Evolutionary conservation across 169 alveolate genomes (phyloP), one percentile per base, ranked within the genome.

Genomic region (Cryptosporidium sp.): DNA sequence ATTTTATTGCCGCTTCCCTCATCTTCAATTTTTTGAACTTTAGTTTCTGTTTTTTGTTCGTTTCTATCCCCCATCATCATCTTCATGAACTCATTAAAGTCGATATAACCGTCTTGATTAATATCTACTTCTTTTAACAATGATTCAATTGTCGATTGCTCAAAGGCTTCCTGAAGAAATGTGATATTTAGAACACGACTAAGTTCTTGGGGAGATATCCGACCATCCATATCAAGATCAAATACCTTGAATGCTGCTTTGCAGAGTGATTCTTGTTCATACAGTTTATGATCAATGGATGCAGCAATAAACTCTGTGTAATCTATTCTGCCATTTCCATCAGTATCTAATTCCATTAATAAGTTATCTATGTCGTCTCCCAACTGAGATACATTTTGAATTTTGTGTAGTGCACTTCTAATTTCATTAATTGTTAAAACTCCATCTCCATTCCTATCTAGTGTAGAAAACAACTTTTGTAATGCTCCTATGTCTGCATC

Each of bases 301-400:
- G 99, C 99, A 7, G 99, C 98, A 58, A 97, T 75, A 91, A 97
- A 97, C 91, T 97, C 99, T 14, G 98, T 96, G 92, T 97, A 97
- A 73, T 97, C 99, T 33, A 94, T 96, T n/a, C 95, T 89, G 55
- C 98, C 98, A 84, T 93, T 94, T 8, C 97, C 97, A 91, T 96
- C 96, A 9, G 97, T 96, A 74, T 96, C 98, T 41, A 96, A 73
- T 84, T 93, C 95, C 86, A 92, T 92, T 23, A 95, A 84, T 37
- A 96, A 80, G n/a, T 91, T 75, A 55, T 92, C 92, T 31, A 69
- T 92, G 68, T 92, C 95, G 70, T 85, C 94, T 68, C 94, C 96
- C 37, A 80, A 65, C 43, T 80, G 89, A 14, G 89, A 59, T 26
- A 35, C 45, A 62, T 80, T 59, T 39, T 80, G 74, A 26, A 80